Evolutionary conservation across 2,329 filamentous ascomycete genomes (phyloP), one percentile per base, ranked within the genome.

Genomic region (Xylariaceae sp.): DNA sequence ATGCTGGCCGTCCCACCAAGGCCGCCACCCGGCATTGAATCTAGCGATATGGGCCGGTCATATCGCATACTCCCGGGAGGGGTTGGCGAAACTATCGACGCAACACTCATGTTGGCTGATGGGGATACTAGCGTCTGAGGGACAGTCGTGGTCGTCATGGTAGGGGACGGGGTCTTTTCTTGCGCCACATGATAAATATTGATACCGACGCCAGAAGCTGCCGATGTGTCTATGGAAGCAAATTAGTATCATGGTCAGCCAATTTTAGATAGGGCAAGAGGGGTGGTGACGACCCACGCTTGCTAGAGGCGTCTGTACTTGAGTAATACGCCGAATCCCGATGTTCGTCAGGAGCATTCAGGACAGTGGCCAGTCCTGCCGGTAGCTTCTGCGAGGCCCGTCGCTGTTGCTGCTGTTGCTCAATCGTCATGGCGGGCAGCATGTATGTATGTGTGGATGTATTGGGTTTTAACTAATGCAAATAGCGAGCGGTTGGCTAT

Each of bases 161-260:
- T 79, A 8, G 83, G 82, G 1, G 83, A 85, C 0, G 83, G 83
- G 1, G 82, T 85, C 70, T 85, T 84, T 63, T 86, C 82, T 30
- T 74, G 71, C 18, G 74, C 73, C 3, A 77, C 75, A 13, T 80
- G 77, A 56, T 80, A 82, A 51, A 75, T 66, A 58, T 67, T 70
- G 50, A 73, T 68, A 21, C 69, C 71, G 56, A 70, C 66, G 52
- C 71, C 73, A 10, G 75, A 77, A 21, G 75, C 74, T 36, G 75
- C 71, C 16, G 76, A 78, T 39, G 69, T 76, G 61, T 74, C 75
- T 79, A 60, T 19, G 26, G 37, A 34, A 36, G 42, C 51, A 13
- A 53, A 13, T 59, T 65, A 56, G 65, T 63, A 57, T 59, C 60
- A 54, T 52, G 47, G 43, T n/a, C 26, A 10, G 15, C 29, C 41